Base-by-base conservation (phyloP, 192 early-diverging fungal genomes). In the Haplosporangium gracile region DNA sequence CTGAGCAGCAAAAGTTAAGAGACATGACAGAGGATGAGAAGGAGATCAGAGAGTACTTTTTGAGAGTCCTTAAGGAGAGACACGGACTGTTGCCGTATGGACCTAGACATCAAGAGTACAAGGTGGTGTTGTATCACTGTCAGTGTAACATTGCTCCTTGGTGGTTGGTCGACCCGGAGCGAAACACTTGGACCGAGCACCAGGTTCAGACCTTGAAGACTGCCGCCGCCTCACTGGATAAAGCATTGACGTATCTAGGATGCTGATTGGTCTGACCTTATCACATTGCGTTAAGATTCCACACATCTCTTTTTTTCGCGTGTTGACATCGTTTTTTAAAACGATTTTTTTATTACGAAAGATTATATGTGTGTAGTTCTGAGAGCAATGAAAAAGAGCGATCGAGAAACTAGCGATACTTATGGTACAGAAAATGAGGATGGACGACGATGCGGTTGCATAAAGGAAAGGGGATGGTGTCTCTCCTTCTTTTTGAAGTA, bases 141-240 rank as follows among this genome's bases (percentile, higher is more conserved):
- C 78, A 80, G 22, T 20, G 39, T 70, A 85, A 80, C 47, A 85
- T 85, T 74, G 83, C 83, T 34, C 78, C 83, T 0, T 85, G 83
- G 83, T 85, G 83, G 83, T 51, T 85, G 1, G 47, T 57, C 6
- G 83, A 80, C 32, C 60, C 51, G 8, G 34, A 68, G 26, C 71
- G 83, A 70, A 47, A 78, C 8, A 13, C 20, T 1, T 85, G 83
- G 83, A 85, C 83, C 22, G 83, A 85, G 69, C 76, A 68, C 29
- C 76, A 85, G 49, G 22, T 26, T 8, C 34, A 51, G n/a, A 85
- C 75, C 75, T 49, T 80, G 49, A 72, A 77, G 63, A 69, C 49
- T 16, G 83, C 83, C 0, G 78, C 55, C 9, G 60, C 39, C 26
- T 80, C 83, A 15, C 47, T 85, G 70, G 83, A 85, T 45, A 76